Evolutionary conservation across 257 asterid genomes (phyloP).

Genomic region (Solanum habrochaites): DNA sequence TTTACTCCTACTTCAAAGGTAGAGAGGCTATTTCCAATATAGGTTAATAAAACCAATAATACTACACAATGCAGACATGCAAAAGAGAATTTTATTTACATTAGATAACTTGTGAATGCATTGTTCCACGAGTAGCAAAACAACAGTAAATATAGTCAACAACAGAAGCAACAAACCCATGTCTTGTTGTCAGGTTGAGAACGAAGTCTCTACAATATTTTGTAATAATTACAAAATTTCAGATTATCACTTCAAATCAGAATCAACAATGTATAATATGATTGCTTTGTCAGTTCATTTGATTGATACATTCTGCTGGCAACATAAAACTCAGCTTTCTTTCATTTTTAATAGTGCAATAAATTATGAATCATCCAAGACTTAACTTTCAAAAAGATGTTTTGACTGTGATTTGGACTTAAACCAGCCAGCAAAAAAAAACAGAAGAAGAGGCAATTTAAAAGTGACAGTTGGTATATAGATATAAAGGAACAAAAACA

Average conservation of each 20-base stretch:
- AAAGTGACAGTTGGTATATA: too few species aligned
- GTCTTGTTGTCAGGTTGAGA: constrained; percentile 90
- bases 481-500: too few species aligned
- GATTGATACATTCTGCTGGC: background rate
- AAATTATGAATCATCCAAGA: background rate
- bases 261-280: background rate
- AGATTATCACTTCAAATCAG: background rate
- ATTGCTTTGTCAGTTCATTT: background rate
- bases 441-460: too few species aligned
- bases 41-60: background rate
- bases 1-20: background rate
- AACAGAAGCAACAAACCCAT: constrained; percentile 97
- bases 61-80: background rate
- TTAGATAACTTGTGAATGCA: constrained; percentile 70
- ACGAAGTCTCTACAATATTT: constrained; percentile 33
- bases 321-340: background rate
- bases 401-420: background rate
- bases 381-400: background rate
- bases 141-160: constrained; percentile 67
- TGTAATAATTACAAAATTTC: background rate
- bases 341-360: background rate
- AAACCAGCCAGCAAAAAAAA: background rate
- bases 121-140: constrained; percentile 84
- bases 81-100: constrained; percentile 1
- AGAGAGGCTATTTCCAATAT: background rate